Evolutionary conservation across 202 grass and related monocot genomes (phyloP).

Genomic region (Saccharum hybrid): DNA sequence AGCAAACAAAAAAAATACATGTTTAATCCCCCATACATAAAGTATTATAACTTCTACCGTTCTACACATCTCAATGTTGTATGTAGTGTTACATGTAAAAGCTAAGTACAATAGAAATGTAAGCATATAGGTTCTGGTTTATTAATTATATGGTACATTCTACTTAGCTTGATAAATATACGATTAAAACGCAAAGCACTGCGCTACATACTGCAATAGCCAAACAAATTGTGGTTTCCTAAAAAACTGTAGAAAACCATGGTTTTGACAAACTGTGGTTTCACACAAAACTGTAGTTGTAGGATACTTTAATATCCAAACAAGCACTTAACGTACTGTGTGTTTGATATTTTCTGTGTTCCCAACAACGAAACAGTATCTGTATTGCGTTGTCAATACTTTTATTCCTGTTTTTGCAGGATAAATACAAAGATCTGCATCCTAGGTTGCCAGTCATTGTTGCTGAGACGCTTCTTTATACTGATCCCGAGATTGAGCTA

Average conservation of each 20-base stretch:
- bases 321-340: not conserved
- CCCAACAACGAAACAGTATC: not conserved
- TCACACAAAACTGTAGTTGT: not conserved
- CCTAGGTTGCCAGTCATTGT: constrained; percentile 72
- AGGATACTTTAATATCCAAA: not conserved
- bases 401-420: constrained; percentile 55
- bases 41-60: no score
- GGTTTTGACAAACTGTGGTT: not conserved
- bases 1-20: no score
- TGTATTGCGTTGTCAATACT: not conserved
- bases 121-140: no score
- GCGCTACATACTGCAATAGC: not conserved
- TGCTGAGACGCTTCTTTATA: constrained; percentile 93
- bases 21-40: no score
- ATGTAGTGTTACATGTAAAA: no score
- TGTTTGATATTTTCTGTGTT: not conserved
- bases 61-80: no score
- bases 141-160: no score
- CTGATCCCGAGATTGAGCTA: constrained; percentile 86
- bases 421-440: constrained; percentile 87
- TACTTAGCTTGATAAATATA: no score
- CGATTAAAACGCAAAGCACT: no score
- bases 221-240: not conserved
- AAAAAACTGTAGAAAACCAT: not conserved
- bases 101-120: no score